phyloP scores from a whole-genome alignment of 177 flowering plant genomes.

The Vitis hybrid region DNA sequence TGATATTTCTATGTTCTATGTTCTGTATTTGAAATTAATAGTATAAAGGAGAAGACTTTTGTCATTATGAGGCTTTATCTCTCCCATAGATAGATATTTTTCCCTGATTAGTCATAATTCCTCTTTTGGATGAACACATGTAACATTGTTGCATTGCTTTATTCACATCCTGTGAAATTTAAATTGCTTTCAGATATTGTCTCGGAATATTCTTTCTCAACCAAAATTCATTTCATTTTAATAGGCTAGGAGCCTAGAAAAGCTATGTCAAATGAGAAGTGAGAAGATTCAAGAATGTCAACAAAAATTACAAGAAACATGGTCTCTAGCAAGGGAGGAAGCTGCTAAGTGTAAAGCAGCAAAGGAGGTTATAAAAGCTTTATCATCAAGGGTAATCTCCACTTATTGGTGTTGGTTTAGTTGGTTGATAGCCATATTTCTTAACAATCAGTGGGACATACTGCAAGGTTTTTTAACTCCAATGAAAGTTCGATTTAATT shows the following conservation, averaged over 20 bases:
- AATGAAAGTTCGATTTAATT: not conserved
- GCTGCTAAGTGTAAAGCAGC: constrained; percentile 64
- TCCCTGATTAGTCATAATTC: too few species aligned
- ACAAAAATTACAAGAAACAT: constrained; percentile 41
- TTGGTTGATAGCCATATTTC: not conserved
- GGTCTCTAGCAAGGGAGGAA: constrained; percentile 61
- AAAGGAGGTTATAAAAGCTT: constrained; percentile 55
- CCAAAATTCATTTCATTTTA: not conserved
- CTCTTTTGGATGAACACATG: too few species aligned
- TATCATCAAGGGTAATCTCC: constrained; percentile 43
- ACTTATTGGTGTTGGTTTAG: not conserved
- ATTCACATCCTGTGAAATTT: not conserved
- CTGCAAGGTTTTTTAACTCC: not conserved
- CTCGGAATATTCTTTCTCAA: not conserved
- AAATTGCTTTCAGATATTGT: not conserved
- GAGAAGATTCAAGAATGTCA: constrained; percentile 50
- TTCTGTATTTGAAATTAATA: too few species aligned
- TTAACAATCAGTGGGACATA: too few species aligned
- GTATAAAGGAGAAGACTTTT: too few species aligned
- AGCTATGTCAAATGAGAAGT: constrained; percentile 38
- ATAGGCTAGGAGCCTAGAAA: constrained; percentile 47
- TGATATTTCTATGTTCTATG: too few species aligned
- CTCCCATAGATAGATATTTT: too few species aligned
- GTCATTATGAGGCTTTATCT: too few species aligned
- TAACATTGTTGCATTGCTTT: too few species aligned